Percentiles rank a stretch among this genome's conserved stretches.
These are phyloP conservation scores for Nicotiana rustica DNA, from an alignment of 305 asterid species.

Conservation along the genomic window DNA sequence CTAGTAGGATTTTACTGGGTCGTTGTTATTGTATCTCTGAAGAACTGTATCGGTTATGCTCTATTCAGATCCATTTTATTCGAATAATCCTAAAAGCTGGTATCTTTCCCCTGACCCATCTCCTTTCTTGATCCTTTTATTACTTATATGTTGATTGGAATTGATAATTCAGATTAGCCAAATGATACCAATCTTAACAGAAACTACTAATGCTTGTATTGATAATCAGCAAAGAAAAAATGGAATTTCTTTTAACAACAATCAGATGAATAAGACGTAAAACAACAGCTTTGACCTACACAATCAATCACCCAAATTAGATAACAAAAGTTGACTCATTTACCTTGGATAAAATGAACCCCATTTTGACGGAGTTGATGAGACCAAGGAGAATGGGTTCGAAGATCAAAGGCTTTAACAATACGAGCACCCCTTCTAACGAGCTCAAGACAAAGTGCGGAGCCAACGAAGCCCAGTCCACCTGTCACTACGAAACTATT, in stretches of 20 bases:
- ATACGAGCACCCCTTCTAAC: conserved; percentile 78
- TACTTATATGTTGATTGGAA: not conserved
- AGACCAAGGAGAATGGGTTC: conserved; percentile 83
- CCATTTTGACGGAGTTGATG: conserved; percentile 61
- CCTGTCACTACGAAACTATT: conserved; percentile 81
- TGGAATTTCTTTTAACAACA: not conserved
- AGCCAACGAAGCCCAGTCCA: conserved; percentile 88
- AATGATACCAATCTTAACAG: not conserved
- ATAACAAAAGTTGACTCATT: too few relatives aligned
- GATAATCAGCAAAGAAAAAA: not conserved
- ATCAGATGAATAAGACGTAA: not conserved
- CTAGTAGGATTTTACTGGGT: too few relatives aligned
- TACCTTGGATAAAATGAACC: conserved; percentile 72
- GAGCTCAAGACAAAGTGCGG: conserved; percentile 92
- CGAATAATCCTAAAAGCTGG: not conserved
- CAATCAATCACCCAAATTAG: not conserved
- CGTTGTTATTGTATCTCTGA: too few relatives aligned
- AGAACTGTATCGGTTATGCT: not conserved
- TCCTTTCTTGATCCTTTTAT: not conserved
- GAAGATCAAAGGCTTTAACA: conserved; percentile 84
- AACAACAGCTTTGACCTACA: not conserved
- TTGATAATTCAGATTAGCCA: not conserved
- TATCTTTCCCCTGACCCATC: not conserved
- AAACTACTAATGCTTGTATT: too few relatives aligned
- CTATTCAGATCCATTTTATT: not conserved